A percentile compares a stretch with the other conserved stretches of the same genome.
These are phyloP conservation scores for Ceriops decandra DNA, from an alignment of 345 rosid species.

Conservation along the genomic window DNA sequence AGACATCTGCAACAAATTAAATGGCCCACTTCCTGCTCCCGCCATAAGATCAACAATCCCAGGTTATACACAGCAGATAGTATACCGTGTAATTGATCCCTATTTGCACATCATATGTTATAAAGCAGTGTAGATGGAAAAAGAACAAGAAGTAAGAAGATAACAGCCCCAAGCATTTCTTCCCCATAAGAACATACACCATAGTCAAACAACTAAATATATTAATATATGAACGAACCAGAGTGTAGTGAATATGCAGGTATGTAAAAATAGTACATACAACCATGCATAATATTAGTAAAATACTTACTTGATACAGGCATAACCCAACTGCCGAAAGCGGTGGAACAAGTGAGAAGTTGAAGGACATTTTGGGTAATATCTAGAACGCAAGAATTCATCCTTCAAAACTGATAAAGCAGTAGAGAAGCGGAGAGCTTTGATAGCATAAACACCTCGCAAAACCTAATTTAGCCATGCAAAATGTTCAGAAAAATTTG, in stretches of 20 bases:
- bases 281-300: neutral
- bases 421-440: slow-evolving; percentile 88
- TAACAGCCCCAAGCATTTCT: too few species aligned
- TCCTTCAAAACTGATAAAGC: slow-evolving; percentile 90
- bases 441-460: slow-evolving; percentile 81
- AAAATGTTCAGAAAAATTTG: slow-evolving; percentile 26
- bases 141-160: too few species aligned
- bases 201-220: too few species aligned
- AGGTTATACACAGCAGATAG: too few species aligned
- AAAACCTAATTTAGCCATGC: slow-evolving; percentile 50
- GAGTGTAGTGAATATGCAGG: neutral
- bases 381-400: slow-evolving; percentile 96
- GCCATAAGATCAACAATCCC: too few species aligned
- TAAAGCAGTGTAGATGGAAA: too few species aligned
- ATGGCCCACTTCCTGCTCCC: too few species aligned
- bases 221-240: too few species aligned
- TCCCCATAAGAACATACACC: too few species aligned
- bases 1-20: neutral
- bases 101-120: too few species aligned
- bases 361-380: slow-evolving; percentile 95
- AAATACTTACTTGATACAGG: slow-evolving; percentile 76
- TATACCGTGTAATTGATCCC: too few species aligned
- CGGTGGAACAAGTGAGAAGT: slow-evolving; percentile 89
- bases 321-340: slow-evolving; percentile 93
- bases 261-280: too few species aligned